Evolutionary conservation across 2,329 filamentous ascomycete genomes (phyloP).

Genomic region (Apiospora marii): DNA sequence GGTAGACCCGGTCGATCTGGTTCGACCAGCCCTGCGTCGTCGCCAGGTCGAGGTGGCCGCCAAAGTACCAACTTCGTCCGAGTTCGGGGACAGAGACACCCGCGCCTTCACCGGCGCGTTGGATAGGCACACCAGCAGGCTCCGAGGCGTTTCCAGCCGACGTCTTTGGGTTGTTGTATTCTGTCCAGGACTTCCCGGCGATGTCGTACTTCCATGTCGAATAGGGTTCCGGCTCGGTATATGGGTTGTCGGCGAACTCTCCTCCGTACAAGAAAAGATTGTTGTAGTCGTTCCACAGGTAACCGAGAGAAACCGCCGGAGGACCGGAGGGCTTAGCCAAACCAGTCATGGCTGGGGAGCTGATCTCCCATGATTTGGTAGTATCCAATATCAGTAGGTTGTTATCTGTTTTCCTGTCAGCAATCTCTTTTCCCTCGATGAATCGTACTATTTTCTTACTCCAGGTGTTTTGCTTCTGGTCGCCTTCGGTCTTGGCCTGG

Average conservation of each 20-base stretch:
- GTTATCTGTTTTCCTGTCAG: conserved; percentile 60
- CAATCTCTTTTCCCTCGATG: not conserved
- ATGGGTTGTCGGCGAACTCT: conserved; percentile 72
- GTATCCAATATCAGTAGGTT: conserved; percentile 77
- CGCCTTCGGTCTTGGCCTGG: conserved; percentile 62
- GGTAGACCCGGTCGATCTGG: conserved; percentile 68
- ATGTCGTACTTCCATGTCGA: conserved; percentile 78
- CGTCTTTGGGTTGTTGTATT: conserved; percentile 67
- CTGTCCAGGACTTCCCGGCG: conserved; percentile 64
- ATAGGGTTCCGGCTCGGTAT: conserved; percentile 62
- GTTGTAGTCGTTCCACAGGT: conserved; percentile 76
- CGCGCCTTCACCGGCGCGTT: conserved; percentile 77
- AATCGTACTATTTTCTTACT: conserved; percentile 55
- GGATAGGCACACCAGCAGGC: conserved; percentile 61
- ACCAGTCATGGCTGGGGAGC: conserved; percentile 67
- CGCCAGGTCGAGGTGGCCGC: conserved; percentile 72
- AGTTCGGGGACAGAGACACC: conserved; percentile 74
- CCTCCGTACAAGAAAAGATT: conserved; percentile 79
- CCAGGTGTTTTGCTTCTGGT: conserved; percentile 72
- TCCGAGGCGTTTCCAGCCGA: conserved; percentile 70
- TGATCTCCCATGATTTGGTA: conserved; percentile 74
- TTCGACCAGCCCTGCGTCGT: conserved; percentile 73
- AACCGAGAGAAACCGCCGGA: conserved; percentile 75
- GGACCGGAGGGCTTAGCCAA: conserved; percentile 72
- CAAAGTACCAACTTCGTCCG: conserved; percentile 80